Evolutionary conservation across 129 eudicot genomes (phyloP), one percentile per base, ranked within the genome.

Genomic region (Pittosporum tobira): DNA sequence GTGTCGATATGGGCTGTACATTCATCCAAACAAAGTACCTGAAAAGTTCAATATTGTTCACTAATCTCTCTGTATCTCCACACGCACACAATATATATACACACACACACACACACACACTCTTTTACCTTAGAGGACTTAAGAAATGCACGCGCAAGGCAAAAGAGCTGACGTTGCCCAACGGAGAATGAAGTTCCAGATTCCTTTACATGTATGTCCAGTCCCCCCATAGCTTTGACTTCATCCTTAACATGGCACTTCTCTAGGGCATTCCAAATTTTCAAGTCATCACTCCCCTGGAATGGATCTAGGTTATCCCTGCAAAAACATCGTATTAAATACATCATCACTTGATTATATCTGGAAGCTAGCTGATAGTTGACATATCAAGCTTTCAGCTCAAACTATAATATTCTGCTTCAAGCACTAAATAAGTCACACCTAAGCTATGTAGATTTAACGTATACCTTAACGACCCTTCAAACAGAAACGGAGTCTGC

Each of bases 71-170:
- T 49, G 12, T 59, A 37, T 44, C 23, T 0, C 10, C 23, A 53
- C n/a, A n/a, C n/a, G n/a, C n/a, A n/a, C n/a, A n/a, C n/a, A n/a
- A n/a, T n/a, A n/a, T n/a, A n/a, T n/a, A 44, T 36, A 50, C 28
- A 36, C 24, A 15, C 31, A 48, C 26, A 48, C 49, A 21, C 24
- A 50, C 46, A 36, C 30, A 44, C 5, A 12, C 14, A 8, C 14
- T 6, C 25, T 54, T 71, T 56, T 2, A 91, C 99, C 96, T 68
- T 84, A 26, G 88, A 76, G 40, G 96, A 81, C 76, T 75, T 93
- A 28, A 93, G 90, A 70, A 93, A 82, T 51, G 96, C 78, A 25
- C 96, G 91, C 59, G 99, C 99, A 74, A 93, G 99, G 79, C 99
- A 93, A 22, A 93, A 77, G n/a, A 93, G 96, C 69, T 93, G 99